phyloP scores from a whole-genome alignment of 257 asterid species.

The Solanum rostratum region DNA sequence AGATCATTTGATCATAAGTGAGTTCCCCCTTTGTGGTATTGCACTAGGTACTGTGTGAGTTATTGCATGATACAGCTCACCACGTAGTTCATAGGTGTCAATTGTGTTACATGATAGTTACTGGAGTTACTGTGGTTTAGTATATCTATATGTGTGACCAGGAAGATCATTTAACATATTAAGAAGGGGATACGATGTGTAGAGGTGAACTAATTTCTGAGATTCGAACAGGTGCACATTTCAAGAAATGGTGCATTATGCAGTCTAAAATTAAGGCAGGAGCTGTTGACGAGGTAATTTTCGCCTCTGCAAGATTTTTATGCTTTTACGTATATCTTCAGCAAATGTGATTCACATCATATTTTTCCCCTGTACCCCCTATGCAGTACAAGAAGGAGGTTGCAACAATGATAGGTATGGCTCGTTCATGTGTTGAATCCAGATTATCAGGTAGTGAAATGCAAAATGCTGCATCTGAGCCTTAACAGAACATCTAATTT shows the following conservation, averaged over 20 bases:
- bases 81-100: background rate
- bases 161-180: background rate
- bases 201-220: background rate
- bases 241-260: constrained; percentile 93
- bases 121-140: background rate
- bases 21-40: background rate
- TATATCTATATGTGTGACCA: background rate
- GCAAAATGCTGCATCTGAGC: background rate
- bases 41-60: background rate
- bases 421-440: constrained; percentile 46
- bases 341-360: background rate
- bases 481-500: constrained; percentile 5
- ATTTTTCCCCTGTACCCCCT: background rate
- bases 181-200: background rate
- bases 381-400: constrained; percentile 80
- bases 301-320: background rate
- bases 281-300: constrained; percentile 59
- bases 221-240: constrained; percentile 54
- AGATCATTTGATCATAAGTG: background rate
- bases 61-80: background rate
- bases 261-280: constrained; percentile 73
- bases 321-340: background rate
- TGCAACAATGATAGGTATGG: constrained; percentile 54
- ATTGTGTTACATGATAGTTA: background rate
- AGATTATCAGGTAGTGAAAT: constrained; percentile 8